A percentile compares a stretch with the other conserved stretches of the same genome.
phyloP scores from a whole-genome alignment of 306 rosid genomes.

The Mimosa bimucronata region DNA sequence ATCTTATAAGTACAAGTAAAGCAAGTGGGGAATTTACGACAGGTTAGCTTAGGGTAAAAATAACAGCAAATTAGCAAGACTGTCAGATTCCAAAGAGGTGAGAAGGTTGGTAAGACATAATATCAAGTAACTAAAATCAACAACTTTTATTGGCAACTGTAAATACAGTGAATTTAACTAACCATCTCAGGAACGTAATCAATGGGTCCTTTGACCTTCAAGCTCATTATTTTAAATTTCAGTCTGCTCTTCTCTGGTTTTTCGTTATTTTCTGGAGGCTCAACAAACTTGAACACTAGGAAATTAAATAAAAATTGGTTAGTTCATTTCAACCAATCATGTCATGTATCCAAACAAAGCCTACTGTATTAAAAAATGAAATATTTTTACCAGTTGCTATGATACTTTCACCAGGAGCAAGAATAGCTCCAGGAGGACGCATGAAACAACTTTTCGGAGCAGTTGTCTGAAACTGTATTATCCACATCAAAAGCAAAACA shows the following conservation, averaged over 20 bases:
- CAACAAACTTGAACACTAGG: conserved; percentile 95
- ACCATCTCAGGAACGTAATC: conserved; percentile 98
- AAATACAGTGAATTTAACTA: conserved; percentile 42
- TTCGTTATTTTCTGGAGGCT: conserved; percentile 91
- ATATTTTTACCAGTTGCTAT: conserved; percentile 85
- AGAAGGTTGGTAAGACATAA: background rate
- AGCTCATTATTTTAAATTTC: conserved; percentile 98
- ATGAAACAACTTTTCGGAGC: conserved; percentile 99
- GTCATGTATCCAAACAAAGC: conserved; percentile 15
- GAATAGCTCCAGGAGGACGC: conserved; percentile 99
- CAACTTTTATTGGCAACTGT: conserved; percentile 4
- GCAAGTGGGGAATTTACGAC: conserved; percentile 1
- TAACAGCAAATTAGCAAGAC: background rate
- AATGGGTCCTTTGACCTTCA: conserved; percentile 90
- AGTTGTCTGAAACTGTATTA: conserved; percentile 89
- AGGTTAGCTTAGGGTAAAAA: background rate
- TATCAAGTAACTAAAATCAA: conserved; percentile 16
- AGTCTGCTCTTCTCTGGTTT: conserved; percentile 82
- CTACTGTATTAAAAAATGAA: conserved; percentile 1
- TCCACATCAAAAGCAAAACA: conserved; percentile 24
- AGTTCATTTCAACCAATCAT: conserved; percentile 6
- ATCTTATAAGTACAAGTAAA: conserved; percentile 13
- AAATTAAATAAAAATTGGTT: conserved; percentile 34
- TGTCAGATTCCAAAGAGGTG: background rate
- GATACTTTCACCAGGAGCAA: conserved; percentile 92